Percentiles rank a stretch among this genome's conserved stretches.
Evolutionary conservation across 768 basidiomycete species (phyloP).

Genomic region (Mycena galericulata): DNA sequence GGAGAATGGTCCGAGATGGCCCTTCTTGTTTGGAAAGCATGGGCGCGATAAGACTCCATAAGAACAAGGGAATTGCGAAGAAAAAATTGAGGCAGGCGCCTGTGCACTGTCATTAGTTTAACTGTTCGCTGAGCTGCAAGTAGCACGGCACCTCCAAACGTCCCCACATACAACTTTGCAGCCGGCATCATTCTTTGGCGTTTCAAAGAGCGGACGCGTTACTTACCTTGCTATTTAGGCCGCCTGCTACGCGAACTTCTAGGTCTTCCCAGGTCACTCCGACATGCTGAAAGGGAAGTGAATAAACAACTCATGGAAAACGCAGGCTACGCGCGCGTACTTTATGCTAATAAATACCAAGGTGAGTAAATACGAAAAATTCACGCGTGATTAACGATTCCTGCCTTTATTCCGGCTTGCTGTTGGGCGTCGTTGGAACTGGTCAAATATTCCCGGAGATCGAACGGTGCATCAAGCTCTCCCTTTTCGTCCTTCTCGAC

Average conservation of each 20-base stretch:
- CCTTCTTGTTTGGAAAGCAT: slow-evolving; percentile 51
- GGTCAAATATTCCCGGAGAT: slow-evolving; percentile 76
- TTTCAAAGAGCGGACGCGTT: background rate
- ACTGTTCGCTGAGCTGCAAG: background rate
- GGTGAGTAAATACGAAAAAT: background rate
- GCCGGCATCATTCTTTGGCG: background rate
- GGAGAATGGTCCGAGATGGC: slow-evolving; percentile 66
- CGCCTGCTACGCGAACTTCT: slow-evolving; percentile 70
- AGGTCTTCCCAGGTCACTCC: slow-evolving; percentile 82
- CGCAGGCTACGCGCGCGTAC: slow-evolving; percentile 19
- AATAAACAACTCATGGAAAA: background rate
- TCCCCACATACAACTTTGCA: slow-evolving; percentile 65
- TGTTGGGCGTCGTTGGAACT: slow-evolving; percentile 76
- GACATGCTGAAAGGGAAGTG: slow-evolving; percentile 61
- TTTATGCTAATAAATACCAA: slow-evolving; percentile 22
- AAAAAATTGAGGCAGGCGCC: slow-evolving; percentile 59
- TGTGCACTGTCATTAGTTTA: background rate
- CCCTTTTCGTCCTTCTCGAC: slow-evolving; percentile 51
- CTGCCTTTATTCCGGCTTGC: slow-evolving; percentile 70
- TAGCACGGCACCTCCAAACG: slow-evolving; percentile 63
- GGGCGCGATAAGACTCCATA: slow-evolving; percentile 56
- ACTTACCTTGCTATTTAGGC: slow-evolving; percentile 65
- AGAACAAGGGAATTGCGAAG: slow-evolving; percentile 60
- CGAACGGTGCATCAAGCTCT: slow-evolving; percentile 52
- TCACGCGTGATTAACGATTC: slow-evolving; percentile 15